Base-by-base conservation (phyloP, 768 basidiomycete genomes). In the Cubamyces sp. region DNA sequence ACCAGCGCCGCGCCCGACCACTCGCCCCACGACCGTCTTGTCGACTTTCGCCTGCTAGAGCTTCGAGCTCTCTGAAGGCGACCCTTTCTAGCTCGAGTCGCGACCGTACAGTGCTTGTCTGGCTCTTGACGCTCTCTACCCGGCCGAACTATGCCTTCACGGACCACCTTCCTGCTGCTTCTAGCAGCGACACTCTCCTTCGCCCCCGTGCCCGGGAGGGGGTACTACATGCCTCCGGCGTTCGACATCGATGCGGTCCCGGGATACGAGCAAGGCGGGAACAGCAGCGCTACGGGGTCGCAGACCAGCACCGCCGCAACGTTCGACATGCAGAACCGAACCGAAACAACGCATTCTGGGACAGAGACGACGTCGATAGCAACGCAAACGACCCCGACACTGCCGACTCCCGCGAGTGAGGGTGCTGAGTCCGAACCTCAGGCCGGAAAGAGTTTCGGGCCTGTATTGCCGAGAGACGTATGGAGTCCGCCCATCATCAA, bases 401-500 rank as follows among this genome's bases (percentile, higher is more conserved):
- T 40, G 18, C 34, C 56, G 3, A 34, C 34, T 5, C n/a, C 45
- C 11, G 34, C 28, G 37, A 30, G 19, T 28, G 34, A 19, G 34
- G 11, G 7, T 16, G 19, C 7, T 5, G 39, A 39, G 19, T 39
- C 23, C 21, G 25, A 15, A 18, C 34, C 34, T 6, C 34, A 21
- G 12, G 34, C 4, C 12, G 12, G 1, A 5, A 16, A 41, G 19
- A 50, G 52, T 21, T 26, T 41, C 18, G 28, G 15, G 25, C 6
- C 9, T 19, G 5, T 64, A 8, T 19, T 34, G n/a, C 42, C 62
- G 18, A 42, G 62, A 41, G 72, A 69, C n/a, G 83, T 86, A 9
- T 81, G 80, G 66, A 76, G 68, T 12, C 86, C 86, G 0, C 76
- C 71, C 54, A 83, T 87, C 70, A 79, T 75, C 18, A 76, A 70